Evolutionary conservation across 106 monocot genomes (phyloP).

Genomic region (Dendrobium chrysotoxum): DNA sequence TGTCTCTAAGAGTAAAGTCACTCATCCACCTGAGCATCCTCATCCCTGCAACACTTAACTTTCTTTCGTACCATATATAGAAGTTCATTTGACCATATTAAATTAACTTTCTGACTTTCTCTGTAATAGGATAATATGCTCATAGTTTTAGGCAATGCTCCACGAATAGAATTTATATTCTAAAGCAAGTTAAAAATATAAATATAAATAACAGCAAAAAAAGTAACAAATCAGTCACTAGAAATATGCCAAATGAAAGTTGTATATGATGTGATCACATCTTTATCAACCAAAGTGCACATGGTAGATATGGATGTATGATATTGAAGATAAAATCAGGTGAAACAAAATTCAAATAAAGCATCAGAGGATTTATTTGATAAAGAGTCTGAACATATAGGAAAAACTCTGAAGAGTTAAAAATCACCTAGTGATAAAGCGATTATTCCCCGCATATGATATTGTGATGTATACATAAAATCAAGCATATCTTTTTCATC

Average conservation of each 20-base stretch:
- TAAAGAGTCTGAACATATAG: not conserved
- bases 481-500: constrained; percentile 94
- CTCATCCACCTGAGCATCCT: too few species aligned
- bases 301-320: not conserved
- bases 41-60: too few species aligned
- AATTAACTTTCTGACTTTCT: too few species aligned
- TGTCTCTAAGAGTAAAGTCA: too few species aligned
- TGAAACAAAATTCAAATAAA: not conserved
- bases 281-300: not conserved
- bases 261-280: not conserved
- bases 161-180: not conserved
- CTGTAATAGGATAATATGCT: too few species aligned
- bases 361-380: not conserved
- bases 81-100: too few species aligned
- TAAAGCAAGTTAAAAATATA: not conserved
- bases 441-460: constrained; percentile 85
- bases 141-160: too few species aligned
- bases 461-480: constrained; percentile 79
- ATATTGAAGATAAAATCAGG: not conserved
- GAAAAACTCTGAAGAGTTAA: not conserved
- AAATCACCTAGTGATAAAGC: constrained; percentile 72
- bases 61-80: too few species aligned
- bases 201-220: not conserved
- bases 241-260: not conserved
- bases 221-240: not conserved